Percentiles rank a stretch among this genome's conserved stretches.
phyloP scores from a whole-genome alignment of 225 moss, liverwort and hornwort species.

The Marchantia paleacea region DNA sequence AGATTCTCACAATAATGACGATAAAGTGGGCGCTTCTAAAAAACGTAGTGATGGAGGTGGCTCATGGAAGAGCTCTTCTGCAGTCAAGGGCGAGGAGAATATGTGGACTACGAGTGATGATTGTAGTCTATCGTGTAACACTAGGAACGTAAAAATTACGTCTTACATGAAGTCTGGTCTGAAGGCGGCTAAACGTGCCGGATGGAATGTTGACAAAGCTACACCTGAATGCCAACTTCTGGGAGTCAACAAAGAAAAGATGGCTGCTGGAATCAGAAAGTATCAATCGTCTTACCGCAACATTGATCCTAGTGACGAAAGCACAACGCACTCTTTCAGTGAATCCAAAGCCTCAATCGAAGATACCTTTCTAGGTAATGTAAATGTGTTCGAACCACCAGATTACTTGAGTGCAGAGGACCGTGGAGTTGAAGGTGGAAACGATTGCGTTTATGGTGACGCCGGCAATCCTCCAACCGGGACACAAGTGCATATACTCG shows the following conservation, averaged over 20 bases:
- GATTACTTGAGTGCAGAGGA: not conserved
- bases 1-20: not conserved
- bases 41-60: not conserved
- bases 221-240: not conserved
- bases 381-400: not conserved
- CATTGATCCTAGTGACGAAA: not conserved
- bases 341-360: not conserved
- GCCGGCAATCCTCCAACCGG: not conserved
- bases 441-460: not conserved
- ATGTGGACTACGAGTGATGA: not conserved
- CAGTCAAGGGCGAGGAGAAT: not conserved
- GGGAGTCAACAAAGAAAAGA: not conserved
- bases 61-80: not conserved
- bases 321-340: not conserved
- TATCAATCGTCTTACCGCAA: slow-evolving; percentile 6
- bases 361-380: not conserved
- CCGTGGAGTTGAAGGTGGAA: not conserved
- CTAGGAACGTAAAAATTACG: no score
- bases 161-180: not conserved
- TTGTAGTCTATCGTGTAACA: not conserved
- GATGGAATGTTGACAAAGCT: not conserved
- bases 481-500: not conserved
- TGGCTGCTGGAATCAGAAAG: not conserved
- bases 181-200: slow-evolving; percentile 7
- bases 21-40: not conserved